phyloP scores from a whole-genome alignment of 2,329 filamentous ascomycete species.

The Pseudopyrenochaeta lycopersici region DNA sequence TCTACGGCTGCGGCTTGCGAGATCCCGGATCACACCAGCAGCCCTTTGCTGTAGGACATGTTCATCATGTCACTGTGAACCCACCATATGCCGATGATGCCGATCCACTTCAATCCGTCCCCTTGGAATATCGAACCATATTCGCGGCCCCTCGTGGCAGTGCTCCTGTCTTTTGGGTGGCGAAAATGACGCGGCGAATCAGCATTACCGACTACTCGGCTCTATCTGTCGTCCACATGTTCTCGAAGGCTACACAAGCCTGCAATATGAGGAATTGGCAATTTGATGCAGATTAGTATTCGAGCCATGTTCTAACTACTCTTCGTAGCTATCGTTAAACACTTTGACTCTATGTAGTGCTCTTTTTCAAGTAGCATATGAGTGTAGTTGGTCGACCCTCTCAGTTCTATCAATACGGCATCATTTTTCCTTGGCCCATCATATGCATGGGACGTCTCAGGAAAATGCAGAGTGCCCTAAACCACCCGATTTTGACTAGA shows the following conservation, averaged over 20 bases:
- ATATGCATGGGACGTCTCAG: too few species aligned
- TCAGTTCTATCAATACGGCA: too few species aligned
- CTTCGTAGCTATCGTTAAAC: too few species aligned
- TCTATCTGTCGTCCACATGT: not conserved
- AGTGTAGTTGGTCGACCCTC: too few species aligned
- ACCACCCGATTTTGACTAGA: too few species aligned
- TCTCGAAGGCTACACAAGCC: not conserved
- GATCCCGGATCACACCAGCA: slow-evolving; percentile 25
- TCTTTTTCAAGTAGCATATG: too few species aligned
- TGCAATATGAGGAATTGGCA: not conserved
- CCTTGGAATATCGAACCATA: not conserved
- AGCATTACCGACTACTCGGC: not conserved
- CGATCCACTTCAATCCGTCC: slow-evolving; percentile 5
- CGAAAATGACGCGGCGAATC: not conserved
- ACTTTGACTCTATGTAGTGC: too few species aligned
- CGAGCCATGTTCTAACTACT: too few species aligned
- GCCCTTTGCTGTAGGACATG: slow-evolving; percentile 7
- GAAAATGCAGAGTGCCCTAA: too few species aligned
- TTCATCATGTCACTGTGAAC: slow-evolving; percentile 33
- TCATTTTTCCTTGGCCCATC: too few species aligned
- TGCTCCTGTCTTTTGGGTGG: not conserved
- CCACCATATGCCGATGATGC: slow-evolving; percentile 23
- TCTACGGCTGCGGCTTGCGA: slow-evolving; percentile 20
- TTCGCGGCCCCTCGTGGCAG: not conserved
- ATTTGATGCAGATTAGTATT: too few species aligned